Evolutionary conservation across 257 asterid species (phyloP).

Genomic region (Solanum sparsipilum): DNA sequence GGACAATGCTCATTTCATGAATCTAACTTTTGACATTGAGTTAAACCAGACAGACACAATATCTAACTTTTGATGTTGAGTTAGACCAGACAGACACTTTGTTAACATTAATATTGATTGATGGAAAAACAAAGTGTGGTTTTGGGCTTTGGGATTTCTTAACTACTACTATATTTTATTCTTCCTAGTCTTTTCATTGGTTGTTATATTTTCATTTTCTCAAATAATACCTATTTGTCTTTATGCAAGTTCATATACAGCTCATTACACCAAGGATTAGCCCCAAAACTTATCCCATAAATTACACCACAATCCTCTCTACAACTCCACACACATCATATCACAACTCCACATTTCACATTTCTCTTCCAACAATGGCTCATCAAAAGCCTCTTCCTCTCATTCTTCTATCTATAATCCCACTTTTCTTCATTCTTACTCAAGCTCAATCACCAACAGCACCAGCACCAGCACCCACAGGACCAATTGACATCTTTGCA

Average conservation of each 20-base stretch:
- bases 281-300: slow-evolving; percentile 19
- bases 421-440: slow-evolving; percentile 9
- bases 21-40: not conserved
- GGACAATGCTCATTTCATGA: not conserved
- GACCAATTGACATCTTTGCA: slow-evolving; percentile 50
- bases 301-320: not conserved
- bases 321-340: not conserved
- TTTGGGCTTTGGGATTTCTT: not conserved
- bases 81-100: no score
- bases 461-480: slow-evolving; percentile 52
- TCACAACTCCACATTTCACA: not conserved
- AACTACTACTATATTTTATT: not conserved
- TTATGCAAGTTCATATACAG: slow-evolving; percentile 29
- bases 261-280: slow-evolving; percentile 48
- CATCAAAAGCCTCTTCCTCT: slow-evolving; percentile 3
- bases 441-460: slow-evolving; percentile 38
- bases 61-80: not conserved
- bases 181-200: slow-evolving; percentile 7
- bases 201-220: not conserved
- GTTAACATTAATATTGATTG: not conserved
- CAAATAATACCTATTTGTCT: slow-evolving; percentile 8
- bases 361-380: slow-evolving; percentile 31
- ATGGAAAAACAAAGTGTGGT: not conserved
- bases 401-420: slow-evolving; percentile 17
- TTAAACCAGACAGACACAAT: not conserved